phyloP scores from a whole-genome alignment of 345 rosid species.

The Bruguiera gymnorhiza region DNA sequence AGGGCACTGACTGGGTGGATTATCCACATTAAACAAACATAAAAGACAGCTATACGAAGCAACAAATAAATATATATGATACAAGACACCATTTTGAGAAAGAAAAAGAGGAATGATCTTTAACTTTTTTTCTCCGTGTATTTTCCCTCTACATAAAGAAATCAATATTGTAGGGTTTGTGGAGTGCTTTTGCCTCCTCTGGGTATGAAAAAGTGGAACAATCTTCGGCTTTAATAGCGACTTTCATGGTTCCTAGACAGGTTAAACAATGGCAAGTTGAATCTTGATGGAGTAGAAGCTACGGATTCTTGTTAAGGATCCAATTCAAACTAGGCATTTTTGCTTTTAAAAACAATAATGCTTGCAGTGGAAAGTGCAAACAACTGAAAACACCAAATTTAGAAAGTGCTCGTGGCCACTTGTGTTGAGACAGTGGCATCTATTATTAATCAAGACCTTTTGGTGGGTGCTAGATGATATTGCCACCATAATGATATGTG shows the following conservation, averaged over 20 bases:
- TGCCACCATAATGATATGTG: not conserved
- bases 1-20: constrained; percentile 22
- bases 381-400: not conserved
- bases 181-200: constrained; percentile 1
- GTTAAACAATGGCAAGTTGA: constrained; percentile 14
- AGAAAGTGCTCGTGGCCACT: not conserved
- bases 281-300: constrained; percentile 27
- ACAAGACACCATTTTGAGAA: not conserved
- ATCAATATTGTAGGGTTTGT: constrained; percentile 10
- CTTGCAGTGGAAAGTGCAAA: not conserved
- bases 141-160: constrained; percentile 10
- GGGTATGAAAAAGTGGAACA: constrained; percentile 10
- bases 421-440: not conserved
- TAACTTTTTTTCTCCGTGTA: constrained; percentile 11
- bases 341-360: not conserved
- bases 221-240: not conserved
- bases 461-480: not conserved
- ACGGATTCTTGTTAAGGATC: constrained; percentile 26
- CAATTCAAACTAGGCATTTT: constrained; percentile 10
- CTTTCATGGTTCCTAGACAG: constrained; percentile 16
- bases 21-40: constrained; percentile 14
- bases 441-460: not conserved
- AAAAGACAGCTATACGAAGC: constrained; percentile 7
- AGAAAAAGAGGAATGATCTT: constrained; percentile 2
- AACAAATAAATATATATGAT: not conserved